Evolutionary conservation across 371 early-diverging fungal species (phyloP).

Genomic region (Syncephalis plumigaleata): DNA sequence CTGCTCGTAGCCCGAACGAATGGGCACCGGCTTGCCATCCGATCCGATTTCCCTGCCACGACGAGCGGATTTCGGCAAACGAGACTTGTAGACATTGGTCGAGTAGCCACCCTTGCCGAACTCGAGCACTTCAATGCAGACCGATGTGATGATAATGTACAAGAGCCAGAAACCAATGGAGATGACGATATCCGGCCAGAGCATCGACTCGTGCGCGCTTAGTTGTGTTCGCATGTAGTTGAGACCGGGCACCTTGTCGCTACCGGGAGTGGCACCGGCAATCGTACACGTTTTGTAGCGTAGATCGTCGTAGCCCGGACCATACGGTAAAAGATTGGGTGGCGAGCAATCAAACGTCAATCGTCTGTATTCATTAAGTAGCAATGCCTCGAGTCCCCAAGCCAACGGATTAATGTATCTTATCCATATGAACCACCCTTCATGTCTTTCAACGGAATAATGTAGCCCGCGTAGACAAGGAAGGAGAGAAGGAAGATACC

Average conservation of each 20-base stretch:
- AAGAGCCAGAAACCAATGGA: constrained; percentile 20
- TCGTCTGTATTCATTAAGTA: constrained; percentile 55
- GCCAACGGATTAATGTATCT: constrained; percentile 55
- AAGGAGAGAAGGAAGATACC: constrained; percentile 32
- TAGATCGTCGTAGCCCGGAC: constrained; percentile 27
- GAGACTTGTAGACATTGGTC: constrained; percentile 23
- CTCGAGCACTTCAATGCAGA: constrained; percentile 19
- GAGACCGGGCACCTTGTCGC: constrained; percentile 28
- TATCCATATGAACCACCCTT: constrained; percentile 55
- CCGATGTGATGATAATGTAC: constrained; percentile 16
- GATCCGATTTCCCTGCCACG: neutral
- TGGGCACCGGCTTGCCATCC: neutral
- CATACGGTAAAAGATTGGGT: constrained; percentile 30
- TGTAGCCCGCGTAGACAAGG: constrained; percentile 40
- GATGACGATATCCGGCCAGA: constrained; percentile 23
- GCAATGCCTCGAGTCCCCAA: constrained; percentile 46
- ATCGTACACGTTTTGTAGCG: constrained; percentile 40
- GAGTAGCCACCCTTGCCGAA: constrained; percentile 28
- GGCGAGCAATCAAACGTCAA: constrained; percentile 27
- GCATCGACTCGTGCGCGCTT: constrained; percentile 17
- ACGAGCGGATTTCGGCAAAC: neutral
- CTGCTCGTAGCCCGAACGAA: neutral
- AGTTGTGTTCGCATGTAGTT: constrained; percentile 25
- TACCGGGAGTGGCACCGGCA: constrained; percentile 30
- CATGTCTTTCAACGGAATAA: constrained; percentile 40